These are phyloP conservation scores for Drechslerella stenobrocha DNA, from an alignment of 2,329 filamentous ascomycete genomes.

Conservation along the genomic window DNA sequence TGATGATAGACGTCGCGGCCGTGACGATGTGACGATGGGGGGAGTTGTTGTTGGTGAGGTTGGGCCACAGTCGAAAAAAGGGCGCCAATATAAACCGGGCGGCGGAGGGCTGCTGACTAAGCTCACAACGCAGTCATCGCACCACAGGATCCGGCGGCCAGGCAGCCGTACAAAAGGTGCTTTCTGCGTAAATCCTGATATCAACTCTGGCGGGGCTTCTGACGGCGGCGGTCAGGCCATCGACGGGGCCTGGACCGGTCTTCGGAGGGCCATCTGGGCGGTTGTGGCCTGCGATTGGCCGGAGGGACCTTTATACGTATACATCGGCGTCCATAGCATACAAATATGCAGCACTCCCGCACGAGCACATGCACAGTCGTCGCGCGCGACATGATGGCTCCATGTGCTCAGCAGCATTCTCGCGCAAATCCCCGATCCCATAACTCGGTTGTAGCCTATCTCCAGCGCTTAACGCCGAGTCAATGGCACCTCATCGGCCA, in stretches of 20 bases:
- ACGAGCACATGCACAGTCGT: no score
- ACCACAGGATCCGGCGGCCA: constrained; percentile 19
- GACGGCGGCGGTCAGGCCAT: not conserved
- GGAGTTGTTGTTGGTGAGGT: constrained; percentile 40
- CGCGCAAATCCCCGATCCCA: no score
- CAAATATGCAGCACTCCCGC: no score
- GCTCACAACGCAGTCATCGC: constrained; percentile 20
- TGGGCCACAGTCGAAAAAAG: constrained; percentile 51
- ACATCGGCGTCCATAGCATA: not conserved
- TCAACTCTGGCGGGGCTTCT: not conserved
- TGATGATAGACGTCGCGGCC: constrained; percentile 2
- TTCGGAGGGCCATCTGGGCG: constrained; percentile 20
- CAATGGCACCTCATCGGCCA: constrained; percentile 1
- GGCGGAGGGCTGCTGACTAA: constrained; percentile 31
- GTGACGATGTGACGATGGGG: constrained; percentile 14
- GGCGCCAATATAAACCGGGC: constrained; percentile 61
- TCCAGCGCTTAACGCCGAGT: no score
- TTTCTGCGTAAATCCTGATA: not conserved
- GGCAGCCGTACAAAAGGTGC: constrained; percentile 18
- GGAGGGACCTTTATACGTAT: not conserved
- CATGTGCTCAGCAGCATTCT: no score
- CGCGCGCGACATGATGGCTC: no score
- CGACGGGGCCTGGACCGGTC: constrained; percentile 26
- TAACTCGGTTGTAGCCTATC: no score
- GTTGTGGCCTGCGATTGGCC: not conserved